Conservation (phyloP, 116 monocot species). For the Trichopus zeylanicus region DNA sequence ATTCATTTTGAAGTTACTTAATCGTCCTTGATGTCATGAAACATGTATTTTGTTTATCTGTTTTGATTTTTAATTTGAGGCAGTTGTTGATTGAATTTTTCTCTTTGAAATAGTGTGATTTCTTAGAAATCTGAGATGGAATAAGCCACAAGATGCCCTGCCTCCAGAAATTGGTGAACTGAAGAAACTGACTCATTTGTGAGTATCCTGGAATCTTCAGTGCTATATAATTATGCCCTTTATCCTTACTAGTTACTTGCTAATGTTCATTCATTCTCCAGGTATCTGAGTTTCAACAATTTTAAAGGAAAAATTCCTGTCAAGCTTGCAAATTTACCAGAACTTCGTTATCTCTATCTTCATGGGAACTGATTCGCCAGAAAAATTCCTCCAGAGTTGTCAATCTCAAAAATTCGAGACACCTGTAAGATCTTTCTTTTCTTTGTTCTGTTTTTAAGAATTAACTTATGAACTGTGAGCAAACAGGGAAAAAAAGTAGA, state of each 20-base stretch:
- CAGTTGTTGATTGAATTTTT: background rate
- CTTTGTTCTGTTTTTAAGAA: no score
- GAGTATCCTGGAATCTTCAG: conserved; percentile 14
- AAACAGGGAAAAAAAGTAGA: no score
- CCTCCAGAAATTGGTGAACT: conserved; percentile 98
- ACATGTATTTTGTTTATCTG: no score
- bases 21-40: no score
- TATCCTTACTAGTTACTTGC: background rate
- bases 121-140: conserved; percentile 92
- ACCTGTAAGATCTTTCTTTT: conserved; percentile 47
- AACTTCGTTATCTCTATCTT: conserved; percentile 82
- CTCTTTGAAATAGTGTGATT: background rate
- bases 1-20: background rate
- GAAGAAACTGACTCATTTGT: conserved; percentile 95
- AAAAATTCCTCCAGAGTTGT: conserved; percentile 86
- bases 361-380: conserved; percentile 86
- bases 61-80: background rate
- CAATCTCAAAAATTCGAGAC: conserved; percentile 62
- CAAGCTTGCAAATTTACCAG: conserved; percentile 83
- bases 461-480: no score
- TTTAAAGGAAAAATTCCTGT: conserved; percentile 93
- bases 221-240: background rate
- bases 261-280: conserved; percentile 17
- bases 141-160: conserved; percentile 89
- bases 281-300: conserved; percentile 93